phyloP scores from a whole-genome alignment of 2,329 filamentous ascomycete species.

The Dendrostoma leiphaemia region DNA sequence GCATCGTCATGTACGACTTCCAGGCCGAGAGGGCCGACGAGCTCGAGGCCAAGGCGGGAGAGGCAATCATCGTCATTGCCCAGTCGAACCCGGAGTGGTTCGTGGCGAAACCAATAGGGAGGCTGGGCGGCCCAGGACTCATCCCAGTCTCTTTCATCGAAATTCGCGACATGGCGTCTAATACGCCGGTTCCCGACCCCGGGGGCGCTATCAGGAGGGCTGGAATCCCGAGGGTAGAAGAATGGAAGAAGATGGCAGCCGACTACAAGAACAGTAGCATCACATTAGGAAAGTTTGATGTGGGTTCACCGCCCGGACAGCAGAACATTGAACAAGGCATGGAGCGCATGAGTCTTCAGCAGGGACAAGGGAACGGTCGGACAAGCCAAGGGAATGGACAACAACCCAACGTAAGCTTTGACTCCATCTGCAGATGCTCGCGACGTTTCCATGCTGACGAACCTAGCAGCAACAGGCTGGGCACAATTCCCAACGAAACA shows the following conservation, averaged over 20 bases:
- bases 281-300: conserved; percentile 85
- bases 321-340: conserved; percentile 65
- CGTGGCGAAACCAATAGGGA: conserved; percentile 96
- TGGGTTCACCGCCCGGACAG: conserved; percentile 39
- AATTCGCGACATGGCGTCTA: conserved; percentile 89
- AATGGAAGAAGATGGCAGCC: conserved; percentile 99
- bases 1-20: conserved; percentile 96
- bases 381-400: conserved; percentile 45
- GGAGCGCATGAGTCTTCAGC: conserved; percentile 76
- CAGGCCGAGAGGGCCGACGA: conserved; percentile 94
- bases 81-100: conserved; percentile 99
- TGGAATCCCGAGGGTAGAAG: conserved; percentile 90
- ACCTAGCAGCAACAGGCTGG: conserved; percentile 31
- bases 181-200: conserved; percentile 77
- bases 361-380: conserved; percentile 47
- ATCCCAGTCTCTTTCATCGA: conserved; percentile 97
- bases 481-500: conserved; percentile 34
- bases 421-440: not conserved
- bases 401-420: conserved; percentile 44
- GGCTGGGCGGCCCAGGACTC: conserved; percentile 89
- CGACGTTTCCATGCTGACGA: conserved; percentile 17
- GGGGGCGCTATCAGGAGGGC: conserved; percentile 83
- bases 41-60: conserved; percentile 88
- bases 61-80: conserved; percentile 97
- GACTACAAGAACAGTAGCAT: conserved; percentile 99